These are phyloP conservation scores for Jacaranda copaia DNA, from an alignment of 257 asterid species.

Conservation along the genomic window DNA sequence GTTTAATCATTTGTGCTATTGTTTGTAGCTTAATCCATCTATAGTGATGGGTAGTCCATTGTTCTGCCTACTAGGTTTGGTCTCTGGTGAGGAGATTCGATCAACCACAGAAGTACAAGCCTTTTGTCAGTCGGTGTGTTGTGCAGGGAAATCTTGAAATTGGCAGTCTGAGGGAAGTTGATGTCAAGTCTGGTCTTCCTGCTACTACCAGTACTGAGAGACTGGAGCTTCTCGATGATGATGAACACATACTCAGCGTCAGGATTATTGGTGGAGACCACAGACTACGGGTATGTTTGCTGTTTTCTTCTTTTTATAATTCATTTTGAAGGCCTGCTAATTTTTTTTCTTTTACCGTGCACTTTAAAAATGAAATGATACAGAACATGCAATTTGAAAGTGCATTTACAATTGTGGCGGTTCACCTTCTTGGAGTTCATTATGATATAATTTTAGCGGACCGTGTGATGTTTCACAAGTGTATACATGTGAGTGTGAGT, in stretches of 20 bases:
- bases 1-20: background rate
- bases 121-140: constrained; percentile 76
- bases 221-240: constrained; percentile 84
- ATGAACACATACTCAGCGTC: constrained; percentile 71
- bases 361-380: constrained; percentile 6
- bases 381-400: background rate
- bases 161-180: constrained; percentile 83
- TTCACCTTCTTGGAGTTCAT: constrained; percentile 3
- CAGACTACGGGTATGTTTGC: constrained; percentile 64
- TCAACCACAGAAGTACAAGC: constrained; percentile 87
- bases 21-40: background rate
- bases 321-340: background rate
- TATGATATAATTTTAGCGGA: background rate
- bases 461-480: background rate
- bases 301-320: background rate
- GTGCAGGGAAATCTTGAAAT: constrained; percentile 72
- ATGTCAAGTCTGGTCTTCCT: constrained; percentile 85
- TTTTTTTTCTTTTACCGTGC: background rate
- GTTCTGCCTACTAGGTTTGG: constrained; percentile 68
- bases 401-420: background rate
- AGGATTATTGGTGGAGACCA: constrained; percentile 87
- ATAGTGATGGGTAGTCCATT: constrained; percentile 17
- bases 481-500: background rate
- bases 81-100: constrained; percentile 84
- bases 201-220: constrained; percentile 92